These are phyloP conservation scores for Sungouiozyma ichnusensis DNA, from an alignment of 805 yeast species.

Conservation along the genomic window DNA sequence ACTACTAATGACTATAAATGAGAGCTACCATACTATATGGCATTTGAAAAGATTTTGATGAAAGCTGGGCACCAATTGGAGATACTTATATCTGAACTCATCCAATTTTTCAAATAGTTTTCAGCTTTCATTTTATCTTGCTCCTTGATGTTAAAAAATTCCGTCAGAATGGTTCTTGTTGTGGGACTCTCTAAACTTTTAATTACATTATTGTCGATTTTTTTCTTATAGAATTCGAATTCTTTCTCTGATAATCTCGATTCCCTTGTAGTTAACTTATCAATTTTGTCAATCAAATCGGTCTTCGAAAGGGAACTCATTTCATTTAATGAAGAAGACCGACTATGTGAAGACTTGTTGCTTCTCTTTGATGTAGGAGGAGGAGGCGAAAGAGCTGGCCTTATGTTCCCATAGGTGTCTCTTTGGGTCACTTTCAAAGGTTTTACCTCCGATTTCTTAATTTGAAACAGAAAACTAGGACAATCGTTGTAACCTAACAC, in stretches of 20 bases:
- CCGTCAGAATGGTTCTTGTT: slow-evolving; percentile 20
- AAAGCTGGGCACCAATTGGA: slow-evolving; percentile 61
- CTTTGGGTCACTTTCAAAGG: background rate
- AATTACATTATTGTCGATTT: slow-evolving; percentile 26
- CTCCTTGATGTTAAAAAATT: slow-evolving; percentile 16
- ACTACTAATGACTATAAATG: background rate
- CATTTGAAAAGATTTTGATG: slow-evolving; percentile 41
- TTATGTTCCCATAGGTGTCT: slow-evolving; percentile 4
- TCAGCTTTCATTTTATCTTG: slow-evolving; percentile 25
- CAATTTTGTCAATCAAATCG: slow-evolving; percentile 16
- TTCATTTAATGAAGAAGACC: background rate
- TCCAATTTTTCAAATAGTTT: slow-evolving; percentile 36
- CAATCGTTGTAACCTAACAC: slow-evolving; percentile 38
- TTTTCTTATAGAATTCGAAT: slow-evolving; percentile 34
- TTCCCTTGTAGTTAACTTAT: slow-evolving; percentile 18
- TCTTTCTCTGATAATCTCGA: slow-evolving; percentile 34
- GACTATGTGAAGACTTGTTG: background rate
- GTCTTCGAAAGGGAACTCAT: slow-evolving; percentile 3
- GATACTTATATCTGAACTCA: slow-evolving; percentile 47
- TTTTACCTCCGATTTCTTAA: slow-evolving; percentile 7
- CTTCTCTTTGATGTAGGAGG: slow-evolving; percentile 1
- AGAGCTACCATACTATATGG: background rate
- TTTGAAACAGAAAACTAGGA: slow-evolving; percentile 26
- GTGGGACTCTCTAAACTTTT: slow-evolving; percentile 21
- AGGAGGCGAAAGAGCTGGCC: slow-evolving; percentile 4